These are phyloP conservation scores for Hamamelis virginiana DNA, from an alignment of 164 flowering plant genomes.

Conservation along the genomic window DNA sequence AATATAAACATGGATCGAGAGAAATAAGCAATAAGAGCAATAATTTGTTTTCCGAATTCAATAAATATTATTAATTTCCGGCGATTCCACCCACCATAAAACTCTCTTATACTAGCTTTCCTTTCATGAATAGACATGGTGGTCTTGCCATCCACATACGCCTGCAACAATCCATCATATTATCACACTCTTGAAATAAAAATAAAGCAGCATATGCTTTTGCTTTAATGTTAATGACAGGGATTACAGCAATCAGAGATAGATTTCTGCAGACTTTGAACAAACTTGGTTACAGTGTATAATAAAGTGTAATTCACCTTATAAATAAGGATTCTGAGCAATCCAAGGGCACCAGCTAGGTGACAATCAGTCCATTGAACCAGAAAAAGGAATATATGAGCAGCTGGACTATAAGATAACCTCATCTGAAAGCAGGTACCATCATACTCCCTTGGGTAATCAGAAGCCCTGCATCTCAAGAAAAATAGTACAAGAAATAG, in stretches of 20 bases:
- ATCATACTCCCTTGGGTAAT: constrained; percentile 72
- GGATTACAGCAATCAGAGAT: neutral
- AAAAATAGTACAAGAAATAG: neutral
- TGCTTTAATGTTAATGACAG: neutral
- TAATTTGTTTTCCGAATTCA: neutral
- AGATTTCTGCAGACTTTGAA: neutral
- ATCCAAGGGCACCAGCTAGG: constrained; percentile 90
- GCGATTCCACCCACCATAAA: constrained; percentile 59
- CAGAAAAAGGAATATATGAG: constrained; percentile 77
- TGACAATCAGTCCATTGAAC: constrained; percentile 93
- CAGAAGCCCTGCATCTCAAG: constrained; percentile 66
- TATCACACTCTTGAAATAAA: constrained; percentile 7
- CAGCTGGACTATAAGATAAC: constrained; percentile 83
- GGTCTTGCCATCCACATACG: constrained; percentile 79
- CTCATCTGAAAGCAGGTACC: constrained; percentile 93
- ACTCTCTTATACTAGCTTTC: constrained; percentile 81
- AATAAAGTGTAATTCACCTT: constrained; percentile 44
- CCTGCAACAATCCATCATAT: constrained; percentile 39
- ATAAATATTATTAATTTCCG: neutral
- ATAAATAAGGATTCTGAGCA: constrained; percentile 78
- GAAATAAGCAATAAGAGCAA: neutral
- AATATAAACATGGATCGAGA: no score
- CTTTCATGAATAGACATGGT: constrained; percentile 82
- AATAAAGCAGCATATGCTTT: neutral
- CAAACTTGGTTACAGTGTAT: neutral